phyloP scores from a whole-genome alignment of 192 early-diverging fungal species.

The Coemansia erecta region DNA sequence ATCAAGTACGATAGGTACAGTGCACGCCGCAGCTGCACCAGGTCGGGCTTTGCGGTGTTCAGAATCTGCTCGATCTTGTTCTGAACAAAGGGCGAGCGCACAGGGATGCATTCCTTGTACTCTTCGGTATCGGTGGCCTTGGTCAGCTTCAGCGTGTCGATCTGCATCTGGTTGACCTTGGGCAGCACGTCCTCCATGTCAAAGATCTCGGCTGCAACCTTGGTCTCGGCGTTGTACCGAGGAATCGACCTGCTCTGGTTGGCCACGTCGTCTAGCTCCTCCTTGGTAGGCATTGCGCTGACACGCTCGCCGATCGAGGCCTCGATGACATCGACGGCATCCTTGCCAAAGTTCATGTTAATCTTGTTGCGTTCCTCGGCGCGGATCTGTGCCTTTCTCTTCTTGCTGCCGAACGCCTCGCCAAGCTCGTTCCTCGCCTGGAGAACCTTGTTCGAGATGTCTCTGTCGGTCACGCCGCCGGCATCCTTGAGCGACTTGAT shows the following conservation, averaged over 20 bases:
- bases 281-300: slow-evolving; percentile 60
- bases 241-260: slow-evolving; percentile 72
- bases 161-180: slow-evolving; percentile 59
- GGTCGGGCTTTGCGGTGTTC: slow-evolving; percentile 30
- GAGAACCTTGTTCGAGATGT: slow-evolving; percentile 47
- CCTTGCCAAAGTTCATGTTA: slow-evolving; percentile 65
- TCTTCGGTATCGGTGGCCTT: slow-evolving; percentile 46
- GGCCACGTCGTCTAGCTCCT: slow-evolving; percentile 54
- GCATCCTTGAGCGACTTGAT: slow-evolving; percentile 65
- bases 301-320: slow-evolving; percentile 67
- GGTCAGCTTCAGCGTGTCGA: slow-evolving; percentile 60
- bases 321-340: slow-evolving; percentile 64
- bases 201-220: slow-evolving; percentile 73
- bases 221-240: slow-evolving; percentile 65
- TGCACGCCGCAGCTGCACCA: slow-evolving; percentile 50
- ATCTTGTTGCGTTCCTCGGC: slow-evolving; percentile 86
- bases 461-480: slow-evolving; percentile 47
- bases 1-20: slow-evolving; percentile 80
- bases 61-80: slow-evolving; percentile 38
- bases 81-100: slow-evolving; percentile 32
- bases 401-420: slow-evolving; percentile 91
- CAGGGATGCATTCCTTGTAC: slow-evolving; percentile 16
- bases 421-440: slow-evolving; percentile 77
- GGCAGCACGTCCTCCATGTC: slow-evolving; percentile 73
- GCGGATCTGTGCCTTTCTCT: slow-evolving; percentile 75